phyloP scores from a whole-genome alignment of 352 stramenopile genomes.

The Achlya hypogyna region DNA sequence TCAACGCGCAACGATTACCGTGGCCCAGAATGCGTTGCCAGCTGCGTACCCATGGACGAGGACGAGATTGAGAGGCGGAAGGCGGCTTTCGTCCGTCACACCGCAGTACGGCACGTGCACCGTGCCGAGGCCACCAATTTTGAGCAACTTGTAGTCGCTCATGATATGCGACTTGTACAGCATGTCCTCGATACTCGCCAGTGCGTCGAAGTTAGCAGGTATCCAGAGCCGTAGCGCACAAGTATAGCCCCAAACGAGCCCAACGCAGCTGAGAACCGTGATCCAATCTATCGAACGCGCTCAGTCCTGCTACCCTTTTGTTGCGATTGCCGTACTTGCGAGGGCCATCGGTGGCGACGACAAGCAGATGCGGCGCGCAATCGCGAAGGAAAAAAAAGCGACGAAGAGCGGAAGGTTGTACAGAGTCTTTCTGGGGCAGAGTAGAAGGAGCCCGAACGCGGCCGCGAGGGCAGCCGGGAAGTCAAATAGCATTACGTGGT shows the following conservation, averaged over 20 bases:
- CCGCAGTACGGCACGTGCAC: constrained; percentile 71
- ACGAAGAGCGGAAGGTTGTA: neutral
- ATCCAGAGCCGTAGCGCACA: constrained; percentile 41
- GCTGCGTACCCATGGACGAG: constrained; percentile 73
- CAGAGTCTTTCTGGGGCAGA: neutral
- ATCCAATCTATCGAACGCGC: constrained; percentile 13
- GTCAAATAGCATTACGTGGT: constrained; percentile 5
- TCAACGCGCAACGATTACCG: constrained; percentile 24
- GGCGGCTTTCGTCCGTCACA: constrained; percentile 24
- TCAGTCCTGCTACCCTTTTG: constrained; percentile 25
- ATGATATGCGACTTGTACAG: constrained; percentile 62
- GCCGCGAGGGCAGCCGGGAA: neutral
- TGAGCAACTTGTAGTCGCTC: constrained; percentile 41
- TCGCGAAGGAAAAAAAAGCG: constrained; percentile 8
- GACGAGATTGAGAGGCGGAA: constrained; percentile 54
- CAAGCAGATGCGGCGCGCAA: constrained; percentile 1
- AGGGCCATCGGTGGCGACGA: neutral
- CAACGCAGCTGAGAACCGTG: constrained; percentile 25
- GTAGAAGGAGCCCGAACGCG: neutral
- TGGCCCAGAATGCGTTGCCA: constrained; percentile 76
- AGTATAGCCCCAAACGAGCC: constrained; percentile 41
- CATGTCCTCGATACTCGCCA: constrained; percentile 28
- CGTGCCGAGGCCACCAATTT: constrained; percentile 55
- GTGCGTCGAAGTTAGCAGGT: constrained; percentile 41
- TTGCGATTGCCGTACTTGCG: neutral